phyloP scores from a whole-genome alignment of 2,329 filamentous ascomycete species.

The Penicillium vulpinum region DNA sequence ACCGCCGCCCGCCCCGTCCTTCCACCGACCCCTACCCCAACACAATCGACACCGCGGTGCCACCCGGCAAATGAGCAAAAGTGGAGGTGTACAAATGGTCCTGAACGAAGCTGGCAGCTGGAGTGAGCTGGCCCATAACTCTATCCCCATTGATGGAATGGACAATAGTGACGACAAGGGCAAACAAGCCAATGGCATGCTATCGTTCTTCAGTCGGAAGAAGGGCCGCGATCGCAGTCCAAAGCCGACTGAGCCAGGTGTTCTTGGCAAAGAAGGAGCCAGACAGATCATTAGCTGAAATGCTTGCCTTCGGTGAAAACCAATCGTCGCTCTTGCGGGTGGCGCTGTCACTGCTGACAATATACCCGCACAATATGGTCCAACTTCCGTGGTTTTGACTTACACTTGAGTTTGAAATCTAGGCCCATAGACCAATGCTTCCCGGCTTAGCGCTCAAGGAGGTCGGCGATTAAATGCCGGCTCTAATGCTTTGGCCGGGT shows the following conservation, averaged over 20 bases:
- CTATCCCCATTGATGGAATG: conserved; percentile 64
- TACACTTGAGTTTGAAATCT: not conserved
- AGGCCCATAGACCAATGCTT: not conserved
- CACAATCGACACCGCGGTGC: conserved; percentile 56
- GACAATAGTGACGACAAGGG: conserved; percentile 38
- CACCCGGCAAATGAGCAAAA: conserved; percentile 71
- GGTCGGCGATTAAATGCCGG: not conserved
- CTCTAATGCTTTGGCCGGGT: not conserved
- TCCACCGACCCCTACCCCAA: conserved; percentile 40
- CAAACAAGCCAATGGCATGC: conserved; percentile 67
- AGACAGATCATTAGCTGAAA: conserved; percentile 71
- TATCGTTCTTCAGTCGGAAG: conserved; percentile 85
- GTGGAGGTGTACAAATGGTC: conserved; percentile 86
- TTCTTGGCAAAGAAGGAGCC: conserved; percentile 92
- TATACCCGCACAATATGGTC: not conserved
- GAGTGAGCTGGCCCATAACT: conserved; percentile 85
- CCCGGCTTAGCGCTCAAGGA: not conserved
- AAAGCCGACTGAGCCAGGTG: conserved; percentile 89
- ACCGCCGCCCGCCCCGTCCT: conserved; percentile 36
- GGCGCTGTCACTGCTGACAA: not conserved
- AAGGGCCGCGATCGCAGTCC: conserved; percentile 88
- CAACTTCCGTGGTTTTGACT: not conserved
- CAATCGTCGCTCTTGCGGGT: not conserved
- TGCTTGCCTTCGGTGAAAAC: not conserved
- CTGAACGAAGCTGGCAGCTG: conserved; percentile 86